Percentiles rank a stretch among this genome's conserved stretches.
Evolutionary conservation across 2,329 filamentous ascomycete genomes (phyloP).

Genomic region (Aplosporella prunicola): DNA sequence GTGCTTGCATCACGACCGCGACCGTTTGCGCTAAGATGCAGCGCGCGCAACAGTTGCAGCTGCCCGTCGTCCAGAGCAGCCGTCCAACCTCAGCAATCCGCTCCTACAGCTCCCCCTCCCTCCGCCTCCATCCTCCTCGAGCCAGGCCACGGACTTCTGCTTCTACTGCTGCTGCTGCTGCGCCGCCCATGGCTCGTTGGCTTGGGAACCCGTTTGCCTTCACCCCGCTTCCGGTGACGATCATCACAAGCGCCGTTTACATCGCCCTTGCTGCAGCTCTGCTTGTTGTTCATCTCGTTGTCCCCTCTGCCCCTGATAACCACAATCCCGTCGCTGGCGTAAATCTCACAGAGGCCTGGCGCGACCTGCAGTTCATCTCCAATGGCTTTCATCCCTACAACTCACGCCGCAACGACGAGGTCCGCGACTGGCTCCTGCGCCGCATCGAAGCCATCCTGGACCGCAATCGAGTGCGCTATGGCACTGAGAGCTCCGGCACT

Average conservation of each 20-base stretch:
- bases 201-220: conserved; percentile 55
- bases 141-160: too few relatives aligned
- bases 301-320: conserved; percentile 42
- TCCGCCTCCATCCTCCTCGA: too few relatives aligned
- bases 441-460: conserved; percentile 63
- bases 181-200: too few relatives aligned
- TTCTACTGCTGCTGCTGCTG: too few relatives aligned
- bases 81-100: too few relatives aligned
- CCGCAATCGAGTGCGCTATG: conserved; percentile 46
- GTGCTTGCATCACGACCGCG: too few relatives aligned
- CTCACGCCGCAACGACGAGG: conserved; percentile 68
- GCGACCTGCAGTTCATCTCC: conserved; percentile 68
- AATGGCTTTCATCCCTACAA: conserved; percentile 80
- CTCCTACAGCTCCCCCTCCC: too few relatives aligned
- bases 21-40: too few relatives aligned
- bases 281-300: conserved; percentile 63
- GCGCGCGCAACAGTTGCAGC: too few relatives aligned
- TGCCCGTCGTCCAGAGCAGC: too few relatives aligned
- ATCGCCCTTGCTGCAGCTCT: conserved; percentile 65
- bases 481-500: conserved; percentile 23
- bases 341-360: conserved; percentile 79
- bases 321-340: conserved; percentile 48
- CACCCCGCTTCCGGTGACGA: conserved; percentile 67
- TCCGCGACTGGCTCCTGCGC: conserved; percentile 64
- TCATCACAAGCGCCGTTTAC: conserved; percentile 69